phyloP scores from a whole-genome alignment of 2,329 filamentous ascomycete species.

The Monosporascus sp. region DNA sequence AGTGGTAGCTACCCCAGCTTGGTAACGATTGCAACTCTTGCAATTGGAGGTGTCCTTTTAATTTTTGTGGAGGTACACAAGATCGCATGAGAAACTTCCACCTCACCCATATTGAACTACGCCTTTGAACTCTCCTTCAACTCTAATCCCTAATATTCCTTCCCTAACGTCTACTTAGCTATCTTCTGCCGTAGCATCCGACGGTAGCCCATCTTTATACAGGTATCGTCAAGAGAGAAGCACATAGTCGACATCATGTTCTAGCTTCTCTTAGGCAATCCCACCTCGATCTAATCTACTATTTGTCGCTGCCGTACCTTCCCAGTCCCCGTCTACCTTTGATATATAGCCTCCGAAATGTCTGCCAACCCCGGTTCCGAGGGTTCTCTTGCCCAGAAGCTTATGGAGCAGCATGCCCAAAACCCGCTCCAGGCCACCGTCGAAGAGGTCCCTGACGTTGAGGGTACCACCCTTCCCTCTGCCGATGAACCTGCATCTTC shows the following conservation, averaged over 20 bases:
- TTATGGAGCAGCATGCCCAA: slow-evolving; percentile 57
- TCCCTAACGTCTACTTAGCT: neutral
- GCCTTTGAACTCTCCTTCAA: neutral
- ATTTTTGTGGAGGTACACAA: slow-evolving; percentile 19
- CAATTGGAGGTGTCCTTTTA: neutral
- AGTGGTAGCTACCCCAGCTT: neutral
- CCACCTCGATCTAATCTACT: neutral
- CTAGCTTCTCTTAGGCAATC: neutral
- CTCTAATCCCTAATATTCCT: neutral
- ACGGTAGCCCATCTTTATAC: neutral
- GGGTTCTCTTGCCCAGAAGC: slow-evolving; percentile 54
- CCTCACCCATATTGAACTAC: slow-evolving; percentile 11
- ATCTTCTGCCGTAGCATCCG: neutral
- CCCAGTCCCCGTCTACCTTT: neutral
- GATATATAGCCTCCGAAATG: slow-evolving; percentile 29
- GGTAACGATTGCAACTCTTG: neutral
- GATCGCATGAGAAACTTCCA: slow-evolving; percentile 18
- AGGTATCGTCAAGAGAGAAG: neutral
- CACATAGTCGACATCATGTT: neutral
- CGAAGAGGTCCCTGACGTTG: slow-evolving; percentile 78
- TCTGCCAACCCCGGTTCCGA: slow-evolving; percentile 36
- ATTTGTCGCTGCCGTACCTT: neutral
- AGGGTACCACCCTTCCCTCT: slow-evolving; percentile 56
- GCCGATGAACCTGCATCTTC: slow-evolving; percentile 36
- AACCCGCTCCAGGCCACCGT: slow-evolving; percentile 58